phyloP scores from a whole-genome alignment of 208 protist species.

The Wallacemonas sp. region DNA sequence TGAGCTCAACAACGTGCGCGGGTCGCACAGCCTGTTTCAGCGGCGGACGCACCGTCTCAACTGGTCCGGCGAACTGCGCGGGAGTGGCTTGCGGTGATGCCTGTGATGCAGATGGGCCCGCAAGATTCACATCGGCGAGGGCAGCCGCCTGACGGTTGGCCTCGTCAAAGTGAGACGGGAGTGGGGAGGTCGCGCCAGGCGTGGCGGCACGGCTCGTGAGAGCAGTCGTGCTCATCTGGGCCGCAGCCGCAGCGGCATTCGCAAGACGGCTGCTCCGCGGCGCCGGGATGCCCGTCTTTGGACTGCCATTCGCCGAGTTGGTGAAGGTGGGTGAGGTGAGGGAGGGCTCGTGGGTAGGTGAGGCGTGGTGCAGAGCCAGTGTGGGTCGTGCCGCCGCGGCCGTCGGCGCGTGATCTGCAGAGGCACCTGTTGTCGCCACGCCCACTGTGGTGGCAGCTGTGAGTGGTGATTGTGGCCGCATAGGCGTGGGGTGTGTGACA shows the following conservation, averaged over 20 bases:
- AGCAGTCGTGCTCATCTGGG: background rate
- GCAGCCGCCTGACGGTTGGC: background rate
- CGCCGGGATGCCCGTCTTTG: conserved; percentile 5
- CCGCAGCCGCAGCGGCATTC: conserved; percentile 3
- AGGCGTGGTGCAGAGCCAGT: background rate
- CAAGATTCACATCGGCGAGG: background rate
- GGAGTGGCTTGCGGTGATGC: background rate
- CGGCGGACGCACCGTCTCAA: conserved; percentile 5
- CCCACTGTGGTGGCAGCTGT: too few species aligned
- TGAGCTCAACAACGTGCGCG: conserved; percentile 60
- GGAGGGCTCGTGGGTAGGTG: background rate
- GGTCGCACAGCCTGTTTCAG: conserved; percentile 26
- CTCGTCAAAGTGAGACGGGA: background rate
- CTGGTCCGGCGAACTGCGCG: background rate
- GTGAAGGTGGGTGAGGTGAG: background rate
- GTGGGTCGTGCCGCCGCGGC: too few species aligned
- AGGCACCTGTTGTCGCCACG: conserved; percentile 8
- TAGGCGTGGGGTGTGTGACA: too few species aligned
- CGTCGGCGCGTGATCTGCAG: background rate
- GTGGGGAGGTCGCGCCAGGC: background rate
- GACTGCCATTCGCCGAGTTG: background rate
- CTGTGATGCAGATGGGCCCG: too few species aligned
- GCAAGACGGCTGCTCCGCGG: background rate
- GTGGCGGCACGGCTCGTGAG: background rate
- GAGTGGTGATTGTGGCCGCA: too few species aligned